Percentiles rank a stretch among this genome's conserved stretches.
phyloP scores from a whole-genome alignment of 2,329 filamentous ascomycete species.

The Ascochyta pisi region DNA sequence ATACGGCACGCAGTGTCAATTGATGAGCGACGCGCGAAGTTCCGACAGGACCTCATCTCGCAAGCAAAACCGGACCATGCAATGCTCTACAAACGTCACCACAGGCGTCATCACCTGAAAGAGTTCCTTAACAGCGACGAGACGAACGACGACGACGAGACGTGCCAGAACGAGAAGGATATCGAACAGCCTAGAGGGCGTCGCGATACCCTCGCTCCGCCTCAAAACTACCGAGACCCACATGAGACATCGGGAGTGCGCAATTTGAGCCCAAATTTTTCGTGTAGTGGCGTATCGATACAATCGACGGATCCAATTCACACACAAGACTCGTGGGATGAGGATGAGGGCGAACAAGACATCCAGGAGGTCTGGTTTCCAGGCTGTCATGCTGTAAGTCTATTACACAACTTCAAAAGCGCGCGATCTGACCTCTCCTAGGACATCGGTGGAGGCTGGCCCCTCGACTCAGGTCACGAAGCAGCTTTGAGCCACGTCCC shows the following conservation, averaged over 20 bases:
- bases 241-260: slow-evolving; percentile 47
- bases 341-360: slow-evolving; percentile 65
- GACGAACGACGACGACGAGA: slow-evolving; percentile 13
- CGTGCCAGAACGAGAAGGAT: slow-evolving; percentile 16
- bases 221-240: slow-evolving; percentile 38
- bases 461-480: slow-evolving; percentile 60
- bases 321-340: slow-evolving; percentile 32
- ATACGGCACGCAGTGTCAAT: slow-evolving; percentile 75
- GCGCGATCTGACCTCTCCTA: slow-evolving; percentile 3
- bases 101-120: slow-evolving; percentile 26
- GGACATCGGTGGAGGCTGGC: slow-evolving; percentile 81
- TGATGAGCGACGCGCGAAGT: slow-evolving; percentile 74
- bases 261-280: slow-evolving; percentile 40
- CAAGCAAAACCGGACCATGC: slow-evolving; percentile 46
- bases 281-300: slow-evolving; percentile 37
- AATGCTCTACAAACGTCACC: slow-evolving; percentile 38
- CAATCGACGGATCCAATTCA: slow-evolving; percentile 38
- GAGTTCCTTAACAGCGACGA: slow-evolving; percentile 21
- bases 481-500: slow-evolving; percentile 71
- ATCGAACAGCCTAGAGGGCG: slow-evolving; percentile 25
- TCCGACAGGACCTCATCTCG: slow-evolving; percentile 71
- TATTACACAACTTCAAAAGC: background rate
- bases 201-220: slow-evolving; percentile 36
- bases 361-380: slow-evolving; percentile 84
- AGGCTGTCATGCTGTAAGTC: slow-evolving; percentile 69